Evolutionary conservation across 2,329 filamentous ascomycete genomes (phyloP), one percentile per base, ranked within the genome.

Genomic region (Trichophyton rubrum): DNA sequence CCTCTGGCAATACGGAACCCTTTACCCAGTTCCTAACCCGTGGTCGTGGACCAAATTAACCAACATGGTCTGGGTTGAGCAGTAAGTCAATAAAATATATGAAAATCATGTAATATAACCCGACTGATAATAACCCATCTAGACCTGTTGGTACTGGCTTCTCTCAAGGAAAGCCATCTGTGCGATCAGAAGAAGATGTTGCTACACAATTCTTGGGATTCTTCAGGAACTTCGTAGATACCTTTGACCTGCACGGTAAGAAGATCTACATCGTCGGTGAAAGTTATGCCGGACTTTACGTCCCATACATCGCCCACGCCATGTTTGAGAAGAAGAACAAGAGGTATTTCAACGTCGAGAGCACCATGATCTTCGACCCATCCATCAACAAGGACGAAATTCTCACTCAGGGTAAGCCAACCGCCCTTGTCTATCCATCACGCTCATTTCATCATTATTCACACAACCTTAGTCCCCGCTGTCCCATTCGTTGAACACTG

Each of bases 31-130:
- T 0, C 74, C 77, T 51, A 90, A 90, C 68, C 79, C 81, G 0
- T 90, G 85, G 75, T 81, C 81, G n/a, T 91, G 87, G 87, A 82
- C 82, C 62, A 86, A 86, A 58, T 73, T 92, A 40, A 88, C 87
- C 59, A 90, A 91, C 71, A 82, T 91, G 67, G 76, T 93, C 55
- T 93, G 85, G 82, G 79, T 88, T 7, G 87, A 89, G 67, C 85
- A 88, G 68, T 85, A 83, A 3, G 74, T 49, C 17, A 43, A 15
- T 30, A 11, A 27, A 47, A 47, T 9, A 20, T 40, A 17, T 15
- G 9, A 17, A 11, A 11, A n/a, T 13, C 15, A 22, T 15, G 6
- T 9, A 45, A 35, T 24, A 57, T 3, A 51, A 66, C 67, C 11
- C 11, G 38, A 35, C 51, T 55, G 27, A 55, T 15, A 3, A 55